A percentile compares a stretch with the other conserved stretches of the same genome.
Evolutionary conservation across 1,284 basidiomycete species (phyloP).

Genomic region (Termitomyces sp.): DNA sequence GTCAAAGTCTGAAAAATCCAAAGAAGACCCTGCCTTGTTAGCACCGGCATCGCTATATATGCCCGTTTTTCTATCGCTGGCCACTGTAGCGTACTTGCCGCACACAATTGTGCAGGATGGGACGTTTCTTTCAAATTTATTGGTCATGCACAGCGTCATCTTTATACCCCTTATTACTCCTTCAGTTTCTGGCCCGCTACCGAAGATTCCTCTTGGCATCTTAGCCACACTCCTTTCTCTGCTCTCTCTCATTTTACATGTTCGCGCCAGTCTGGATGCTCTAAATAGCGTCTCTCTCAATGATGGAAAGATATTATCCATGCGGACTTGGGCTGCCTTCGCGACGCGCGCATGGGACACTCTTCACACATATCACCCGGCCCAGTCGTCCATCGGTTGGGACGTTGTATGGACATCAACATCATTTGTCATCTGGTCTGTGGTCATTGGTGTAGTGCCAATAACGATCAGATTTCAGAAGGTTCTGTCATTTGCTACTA

Average conservation of each 20-base stretch:
- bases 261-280: constrained; percentile 29
- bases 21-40: background rate
- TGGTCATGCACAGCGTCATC: constrained; percentile 60
- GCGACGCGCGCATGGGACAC: constrained; percentile 24
- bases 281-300: constrained; percentile 2
- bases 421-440: constrained; percentile 37
- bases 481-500: constrained; percentile 23
- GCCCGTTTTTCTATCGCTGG: constrained; percentile 45
- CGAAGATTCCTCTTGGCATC: constrained; percentile 19
- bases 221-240: constrained; percentile 39
- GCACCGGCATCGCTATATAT: constrained; percentile 34
- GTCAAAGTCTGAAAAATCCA: background rate
- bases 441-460: background rate
- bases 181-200: constrained; percentile 16
- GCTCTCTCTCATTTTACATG: constrained; percentile 35
- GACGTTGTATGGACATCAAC: constrained; percentile 58
- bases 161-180: constrained; percentile 46
- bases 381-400: constrained; percentile 62
- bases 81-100: constrained; percentile 47
- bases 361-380: constrained; percentile 57
- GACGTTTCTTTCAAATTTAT: constrained; percentile 56
- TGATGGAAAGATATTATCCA: background rate
- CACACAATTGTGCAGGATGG: constrained; percentile 33
- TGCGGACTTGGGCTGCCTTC: background rate
- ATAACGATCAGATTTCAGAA: constrained; percentile 1